phyloP scores from a whole-genome alignment of 345 rosid genomes.

The Anacardium occidentale region DNA sequence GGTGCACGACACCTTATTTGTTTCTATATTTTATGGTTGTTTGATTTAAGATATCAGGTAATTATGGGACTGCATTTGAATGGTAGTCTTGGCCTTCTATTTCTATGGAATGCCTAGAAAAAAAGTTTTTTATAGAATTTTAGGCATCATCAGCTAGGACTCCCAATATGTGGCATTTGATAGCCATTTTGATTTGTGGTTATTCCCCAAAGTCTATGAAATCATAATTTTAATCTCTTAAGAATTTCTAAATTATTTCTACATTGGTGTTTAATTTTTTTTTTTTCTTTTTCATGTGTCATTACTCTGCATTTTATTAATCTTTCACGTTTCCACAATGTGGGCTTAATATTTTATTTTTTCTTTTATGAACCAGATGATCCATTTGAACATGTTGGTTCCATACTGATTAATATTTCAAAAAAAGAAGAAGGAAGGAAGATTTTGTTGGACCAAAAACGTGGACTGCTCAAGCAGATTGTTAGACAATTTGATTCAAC shows the following conservation, averaged over 20 bases:
- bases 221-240: neutral
- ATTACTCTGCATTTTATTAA: slow-evolving; percentile 1
- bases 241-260: neutral
- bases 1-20: neutral
- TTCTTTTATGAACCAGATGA: slow-evolving; percentile 51
- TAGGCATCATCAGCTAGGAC: neutral
- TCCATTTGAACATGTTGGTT: slow-evolving; percentile 90
- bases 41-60: neutral
- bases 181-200: neutral
- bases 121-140: neutral
- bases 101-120: neutral
- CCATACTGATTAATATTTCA: slow-evolving; percentile 87
- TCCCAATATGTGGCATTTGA: neutral
- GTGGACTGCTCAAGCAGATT: slow-evolving; percentile 80
- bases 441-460: slow-evolving; percentile 70
- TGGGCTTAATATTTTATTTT: slow-evolving; percentile 20
- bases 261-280: no score
- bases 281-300: neutral
- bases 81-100: neutral
- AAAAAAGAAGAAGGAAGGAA: slow-evolving; percentile 80
- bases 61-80: neutral
- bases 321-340: neutral
- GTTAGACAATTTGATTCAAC: slow-evolving; percentile 75
- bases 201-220: slow-evolving; percentile 3
- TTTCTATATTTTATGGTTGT: neutral